Conservation (phyloP, 495 filamentous ascomycete genomes). For the Bacidia gigantensis region DNA sequence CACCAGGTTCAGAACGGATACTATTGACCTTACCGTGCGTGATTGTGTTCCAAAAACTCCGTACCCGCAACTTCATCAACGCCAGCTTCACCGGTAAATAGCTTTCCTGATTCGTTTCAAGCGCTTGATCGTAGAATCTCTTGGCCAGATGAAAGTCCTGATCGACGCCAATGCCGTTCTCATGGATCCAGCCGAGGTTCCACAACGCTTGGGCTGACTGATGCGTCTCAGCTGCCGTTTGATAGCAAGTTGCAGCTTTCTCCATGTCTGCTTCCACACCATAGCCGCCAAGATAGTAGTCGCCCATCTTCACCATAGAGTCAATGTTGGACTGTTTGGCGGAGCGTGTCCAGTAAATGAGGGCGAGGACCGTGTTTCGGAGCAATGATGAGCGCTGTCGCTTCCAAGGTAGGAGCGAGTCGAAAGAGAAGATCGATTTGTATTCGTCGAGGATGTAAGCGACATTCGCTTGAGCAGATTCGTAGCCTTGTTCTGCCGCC, state of each 20-base stretch:
- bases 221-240: slow-evolving; percentile 75
- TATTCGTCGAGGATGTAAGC: slow-evolving; percentile 80
- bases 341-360: slow-evolving; percentile 94
- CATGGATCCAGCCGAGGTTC: slow-evolving; percentile 99
- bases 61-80: slow-evolving; percentile 67
- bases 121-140: slow-evolving; percentile 81
- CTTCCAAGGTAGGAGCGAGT: slow-evolving; percentile 33
- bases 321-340: slow-evolving; percentile 90
- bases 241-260: slow-evolving; percentile 87
- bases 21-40: slow-evolving; percentile 80
- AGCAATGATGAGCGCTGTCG: slow-evolving; percentile 38
- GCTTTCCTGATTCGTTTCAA: slow-evolving; percentile 82
- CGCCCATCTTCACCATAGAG: slow-evolving; percentile 92
- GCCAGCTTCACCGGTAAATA: slow-evolving; percentile 89
- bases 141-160: slow-evolving; percentile 98
- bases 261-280: slow-evolving; percentile 62
- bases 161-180: slow-evolving; percentile 83
- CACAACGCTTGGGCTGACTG: slow-evolving; percentile 91
- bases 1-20: slow-evolving; percentile 80
- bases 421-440: slow-evolving; percentile 46
- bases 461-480: slow-evolving; percentile 85
- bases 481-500: slow-evolving; percentile 93
- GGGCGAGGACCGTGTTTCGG: slow-evolving; percentile 58
- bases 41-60: slow-evolving; percentile 87
- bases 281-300: slow-evolving; percentile 78